phyloP scores from a whole-genome alignment of 768 basidiomycete species.

The Naganishia vaughanmartiniae region DNA sequence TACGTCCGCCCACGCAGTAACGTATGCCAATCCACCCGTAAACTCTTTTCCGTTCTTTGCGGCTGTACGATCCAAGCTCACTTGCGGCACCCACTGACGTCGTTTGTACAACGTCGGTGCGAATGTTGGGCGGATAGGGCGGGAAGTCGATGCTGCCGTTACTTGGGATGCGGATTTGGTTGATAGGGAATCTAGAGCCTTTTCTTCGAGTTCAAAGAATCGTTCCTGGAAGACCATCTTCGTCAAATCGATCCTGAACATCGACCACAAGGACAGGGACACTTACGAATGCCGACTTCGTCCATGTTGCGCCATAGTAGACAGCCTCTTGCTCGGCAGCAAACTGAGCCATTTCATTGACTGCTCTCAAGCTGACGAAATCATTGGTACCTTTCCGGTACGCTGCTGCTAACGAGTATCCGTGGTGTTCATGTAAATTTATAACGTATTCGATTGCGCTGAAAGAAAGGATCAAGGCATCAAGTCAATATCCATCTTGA shows the following conservation, averaged over 20 bases:
- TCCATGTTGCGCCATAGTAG: constrained; percentile 57
- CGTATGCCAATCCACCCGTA: constrained; percentile 21
- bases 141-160: neutral
- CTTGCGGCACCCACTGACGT: constrained; percentile 16
- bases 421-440: constrained; percentile 69
- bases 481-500: constrained; percentile 25
- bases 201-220: constrained; percentile 38
- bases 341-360: constrained; percentile 71
- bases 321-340: constrained; percentile 80
- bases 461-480: constrained; percentile 4
- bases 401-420: constrained; percentile 68
- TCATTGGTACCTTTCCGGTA: constrained; percentile 77
- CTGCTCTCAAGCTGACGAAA: constrained; percentile 82
- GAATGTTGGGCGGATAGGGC: constrained; percentile 16
- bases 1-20: constrained; percentile 20
- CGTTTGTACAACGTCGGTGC: constrained; percentile 27
- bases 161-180: constrained; percentile 16
- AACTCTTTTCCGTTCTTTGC: constrained; percentile 25
- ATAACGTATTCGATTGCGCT: constrained; percentile 79
- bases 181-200: constrained; percentile 31
- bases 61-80: constrained; percentile 10
- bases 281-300: constrained; percentile 31
- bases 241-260: neutral
- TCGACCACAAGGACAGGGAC: neutral
- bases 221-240: constrained; percentile 37